A percentile compares a stretch with the other conserved stretches of the same genome.
Conservation (phyloP, 306 rosid species). For the Macrotyloma uniflorum region DNA sequence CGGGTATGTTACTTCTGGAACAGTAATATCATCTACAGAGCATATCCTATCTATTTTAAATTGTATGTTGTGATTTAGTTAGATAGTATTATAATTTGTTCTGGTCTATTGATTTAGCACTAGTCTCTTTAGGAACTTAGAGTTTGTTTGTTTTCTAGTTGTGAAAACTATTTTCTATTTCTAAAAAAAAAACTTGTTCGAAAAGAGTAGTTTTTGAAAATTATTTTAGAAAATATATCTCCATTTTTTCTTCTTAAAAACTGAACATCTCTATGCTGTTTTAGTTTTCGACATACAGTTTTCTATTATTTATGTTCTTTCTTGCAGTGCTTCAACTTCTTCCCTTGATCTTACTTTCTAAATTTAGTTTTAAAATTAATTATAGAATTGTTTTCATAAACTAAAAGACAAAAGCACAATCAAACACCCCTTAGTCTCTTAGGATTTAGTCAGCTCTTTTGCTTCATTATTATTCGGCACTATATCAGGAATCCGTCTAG, state of each 20-base stretch:
- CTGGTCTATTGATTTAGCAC: neutral
- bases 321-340: neutral
- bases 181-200: neutral
- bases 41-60: constrained; percentile 2
- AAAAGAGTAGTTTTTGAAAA: neutral
- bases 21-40: neutral
- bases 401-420: neutral
- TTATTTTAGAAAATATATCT: neutral
- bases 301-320: neutral
- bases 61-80: constrained; percentile 1
- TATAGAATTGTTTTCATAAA: neutral
- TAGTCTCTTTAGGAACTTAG: constrained; percentile 6
- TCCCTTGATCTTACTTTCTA: neutral
- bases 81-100: constrained; percentile 5
- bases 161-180: neutral
- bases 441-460: neutral
- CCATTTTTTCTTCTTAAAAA: neutral
- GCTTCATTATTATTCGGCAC: constrained; percentile 1
- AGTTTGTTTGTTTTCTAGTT: neutral
- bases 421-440: neutral
- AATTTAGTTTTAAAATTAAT: neutral
- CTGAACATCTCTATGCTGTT: neutral
- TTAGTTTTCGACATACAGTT: neutral
- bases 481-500: constrained; percentile 17
- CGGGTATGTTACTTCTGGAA: constrained; percentile 58